Conservation (phyloP, 108 stramenopile species). For the Conticribra weissflogii region DNA sequence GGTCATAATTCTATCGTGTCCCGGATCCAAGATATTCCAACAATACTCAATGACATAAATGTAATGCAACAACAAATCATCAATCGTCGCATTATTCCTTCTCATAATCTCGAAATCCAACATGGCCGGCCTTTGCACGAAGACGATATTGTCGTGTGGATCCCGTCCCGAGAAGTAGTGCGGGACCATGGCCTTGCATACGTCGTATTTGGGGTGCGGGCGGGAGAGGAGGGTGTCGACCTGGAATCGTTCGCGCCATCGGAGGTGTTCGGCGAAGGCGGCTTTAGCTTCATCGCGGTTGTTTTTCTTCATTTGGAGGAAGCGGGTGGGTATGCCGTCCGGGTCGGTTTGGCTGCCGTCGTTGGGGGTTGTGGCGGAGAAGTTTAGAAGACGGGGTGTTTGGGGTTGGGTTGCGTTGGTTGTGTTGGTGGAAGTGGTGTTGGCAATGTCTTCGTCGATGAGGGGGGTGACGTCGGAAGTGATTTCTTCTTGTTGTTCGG, state of each 20-base stretch:
- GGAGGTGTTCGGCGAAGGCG: constrained; percentile 53
- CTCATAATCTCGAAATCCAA: constrained; percentile 55
- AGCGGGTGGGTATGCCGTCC: constrained; percentile 73
- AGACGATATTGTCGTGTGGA: constrained; percentile 56
- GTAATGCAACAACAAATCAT: constrained; percentile 75
- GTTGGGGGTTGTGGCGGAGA: constrained; percentile 46
- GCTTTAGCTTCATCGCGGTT: constrained; percentile 59
- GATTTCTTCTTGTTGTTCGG: constrained; percentile 11
- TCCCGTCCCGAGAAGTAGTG: constrained; percentile 74
- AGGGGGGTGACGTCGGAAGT: not conserved
- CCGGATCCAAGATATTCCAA: constrained; percentile 77
- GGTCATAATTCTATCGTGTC: constrained; percentile 68
- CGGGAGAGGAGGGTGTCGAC: constrained; percentile 64
- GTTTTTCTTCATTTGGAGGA: constrained; percentile 68
- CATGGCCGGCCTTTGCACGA: constrained; percentile 64
- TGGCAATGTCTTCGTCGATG: not conserved
- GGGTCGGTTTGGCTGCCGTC: constrained; percentile 72
- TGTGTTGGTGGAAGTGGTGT: not conserved
- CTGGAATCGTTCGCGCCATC: constrained; percentile 61
- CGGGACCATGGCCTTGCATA: constrained; percentile 65
- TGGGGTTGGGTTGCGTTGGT: not conserved
- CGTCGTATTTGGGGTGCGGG: constrained; percentile 70
- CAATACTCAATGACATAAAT: constrained; percentile 79
- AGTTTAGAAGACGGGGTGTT: constrained; percentile 28
- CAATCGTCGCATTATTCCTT: constrained; percentile 54